phyloP scores from a whole-genome alignment of 345 rosid genomes.

The Noccaea caerulescens region DNA sequence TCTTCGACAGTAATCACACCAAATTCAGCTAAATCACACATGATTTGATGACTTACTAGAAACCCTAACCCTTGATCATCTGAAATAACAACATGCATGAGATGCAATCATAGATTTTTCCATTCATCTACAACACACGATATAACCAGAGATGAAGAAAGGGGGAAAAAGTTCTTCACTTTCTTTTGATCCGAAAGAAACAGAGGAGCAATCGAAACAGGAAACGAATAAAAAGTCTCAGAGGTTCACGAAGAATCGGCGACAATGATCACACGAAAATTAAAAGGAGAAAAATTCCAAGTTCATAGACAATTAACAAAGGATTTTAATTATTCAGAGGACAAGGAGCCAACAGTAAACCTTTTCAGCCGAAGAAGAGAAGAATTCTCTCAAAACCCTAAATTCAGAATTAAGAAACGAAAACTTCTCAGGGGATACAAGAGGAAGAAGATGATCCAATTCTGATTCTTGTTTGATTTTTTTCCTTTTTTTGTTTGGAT shows the following conservation, averaged over 20 bases:
- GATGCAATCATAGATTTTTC: not conserved
- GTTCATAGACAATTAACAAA: not conserved
- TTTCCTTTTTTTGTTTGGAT: not conserved
- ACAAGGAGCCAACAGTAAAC: not conserved
- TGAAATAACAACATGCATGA: slow-evolving; percentile 15
- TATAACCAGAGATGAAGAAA: not conserved
- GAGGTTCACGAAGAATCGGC: not conserved
- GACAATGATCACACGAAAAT: not conserved
- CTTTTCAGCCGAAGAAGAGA: slow-evolving; percentile 31
- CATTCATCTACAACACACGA: not conserved
- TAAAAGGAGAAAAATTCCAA: not conserved
- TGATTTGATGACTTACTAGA: not conserved
- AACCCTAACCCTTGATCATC: slow-evolving; percentile 8
- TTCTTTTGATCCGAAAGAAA: slow-evolving; percentile 2
- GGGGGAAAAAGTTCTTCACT: not conserved
- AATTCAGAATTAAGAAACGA: slow-evolving; percentile 5
- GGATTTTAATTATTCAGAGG: not conserved
- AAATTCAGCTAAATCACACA: slow-evolving; percentile 17
- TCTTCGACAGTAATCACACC: not conserved
- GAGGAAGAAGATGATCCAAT: not conserved
- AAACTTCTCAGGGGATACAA: not conserved
- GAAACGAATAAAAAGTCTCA: slow-evolving; percentile 1
- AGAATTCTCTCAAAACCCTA: slow-evolving; percentile 34
- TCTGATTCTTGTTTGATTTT: not conserved
- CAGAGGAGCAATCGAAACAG: slow-evolving; percentile 31